Evolutionary conservation across 2,329 filamentous ascomycete species (phyloP), one percentile per base, ranked within the genome.

Genomic region (Fusarium sp.): DNA sequence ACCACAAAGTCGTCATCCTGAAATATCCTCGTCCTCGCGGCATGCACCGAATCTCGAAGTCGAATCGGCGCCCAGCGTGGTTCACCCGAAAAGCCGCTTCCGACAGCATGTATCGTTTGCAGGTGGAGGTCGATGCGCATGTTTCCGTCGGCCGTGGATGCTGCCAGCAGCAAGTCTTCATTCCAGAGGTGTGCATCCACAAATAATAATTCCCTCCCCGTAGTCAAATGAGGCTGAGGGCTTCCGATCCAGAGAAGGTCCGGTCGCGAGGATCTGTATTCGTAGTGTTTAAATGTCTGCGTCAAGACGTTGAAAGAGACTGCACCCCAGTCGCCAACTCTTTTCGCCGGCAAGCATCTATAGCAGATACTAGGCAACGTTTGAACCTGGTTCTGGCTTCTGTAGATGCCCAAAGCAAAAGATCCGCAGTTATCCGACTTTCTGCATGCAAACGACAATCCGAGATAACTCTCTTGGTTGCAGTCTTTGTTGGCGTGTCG

Each of bases 271-370:
- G 65, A 69, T 7, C 35, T 20, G 30, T 71, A 78, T 37, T 69
- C 69, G 47, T 63, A 37, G 7, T 67, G 60, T 1, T 35, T 43
- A 59, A 78, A 78, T 0, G 56, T 68, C 38, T 74, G 56, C 6
- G 67, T 71, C 6, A 71, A 25, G 35, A 71, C 58, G n/a, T 78
- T 78, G 52, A 78, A 78, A 1, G 66, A 60, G 4, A 77, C 5
- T 3, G 66, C 63, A 2, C 68, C 69, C 68, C 70, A 74, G 7
- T 75, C 68, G 1, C 71, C 75, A 2, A 6, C 7, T 33, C 60
- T 65, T 50, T 14, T 65, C n/a, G 17, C 25, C 3, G 66, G 66
- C 3, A 66, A 30, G 20, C 65, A 67, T 30, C 68, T 69, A 7
- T 25, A 20, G 20, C 73, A 72, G 6, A 69, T 37, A 43, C 8